These are phyloP conservation scores for Knoxia roxburghii DNA, from an alignment of 257 asterid genomes.

Conservation along the genomic window DNA sequence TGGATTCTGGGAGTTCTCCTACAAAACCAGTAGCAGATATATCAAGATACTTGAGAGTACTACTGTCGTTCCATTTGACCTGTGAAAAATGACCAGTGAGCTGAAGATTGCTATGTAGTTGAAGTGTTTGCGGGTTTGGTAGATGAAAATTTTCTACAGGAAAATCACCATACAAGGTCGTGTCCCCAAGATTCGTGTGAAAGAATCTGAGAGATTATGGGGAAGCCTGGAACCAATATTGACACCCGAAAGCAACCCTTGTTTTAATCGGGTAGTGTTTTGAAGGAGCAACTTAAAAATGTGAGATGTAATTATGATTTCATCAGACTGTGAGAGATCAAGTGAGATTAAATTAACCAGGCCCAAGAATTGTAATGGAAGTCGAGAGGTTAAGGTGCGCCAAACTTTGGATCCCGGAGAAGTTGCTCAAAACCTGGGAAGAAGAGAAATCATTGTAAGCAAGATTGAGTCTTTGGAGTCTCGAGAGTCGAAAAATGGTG, in stretches of 20 bases:
- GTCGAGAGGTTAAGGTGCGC: constrained; percentile 16
- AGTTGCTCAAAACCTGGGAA: constrained; percentile 10
- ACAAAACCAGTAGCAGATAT: constrained; percentile 8
- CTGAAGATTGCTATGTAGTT: constrained; percentile 12
- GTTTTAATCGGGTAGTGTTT: constrained; percentile 19
- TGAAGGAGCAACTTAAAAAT: constrained; percentile 28
- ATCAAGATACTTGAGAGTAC: constrained; percentile 14
- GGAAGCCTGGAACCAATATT: constrained; percentile 22
- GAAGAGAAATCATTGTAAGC: constrained; percentile 21
- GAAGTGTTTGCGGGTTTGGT: no score
- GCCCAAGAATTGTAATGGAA: constrained; percentile 18
- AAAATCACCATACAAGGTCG: constrained; percentile 13
- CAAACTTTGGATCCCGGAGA: not conserved
- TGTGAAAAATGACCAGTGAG: constrained; percentile 16
- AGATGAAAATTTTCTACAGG: constrained; percentile 19
- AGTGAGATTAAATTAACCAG: constrained; percentile 17
- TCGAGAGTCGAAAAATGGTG: constrained; percentile 16
- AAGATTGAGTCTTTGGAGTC: constrained; percentile 13
- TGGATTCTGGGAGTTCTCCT: constrained; percentile 21
- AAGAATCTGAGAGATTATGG: constrained; percentile 19
- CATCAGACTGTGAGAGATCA: constrained; percentile 12
- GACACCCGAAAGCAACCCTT: constrained; percentile 7
- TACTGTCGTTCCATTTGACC: constrained; percentile 21
- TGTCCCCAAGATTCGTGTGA: constrained; percentile 13
- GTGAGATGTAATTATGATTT: constrained; percentile 12